Conservation (phyloP, 352 stramenopile genomes). For the Bremia lactucae region DNA sequence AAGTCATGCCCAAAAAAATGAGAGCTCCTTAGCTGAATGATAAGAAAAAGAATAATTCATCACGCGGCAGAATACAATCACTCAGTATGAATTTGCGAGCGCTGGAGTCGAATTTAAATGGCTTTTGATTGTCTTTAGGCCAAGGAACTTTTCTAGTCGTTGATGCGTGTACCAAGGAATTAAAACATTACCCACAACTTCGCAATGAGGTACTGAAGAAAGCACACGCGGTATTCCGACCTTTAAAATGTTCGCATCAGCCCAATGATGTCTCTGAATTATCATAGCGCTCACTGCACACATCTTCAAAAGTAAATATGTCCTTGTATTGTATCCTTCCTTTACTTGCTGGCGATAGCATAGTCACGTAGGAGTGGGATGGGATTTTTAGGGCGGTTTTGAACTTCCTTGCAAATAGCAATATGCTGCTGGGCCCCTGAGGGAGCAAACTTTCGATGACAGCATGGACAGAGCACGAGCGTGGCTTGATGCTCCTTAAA, state of each 20-base stretch:
- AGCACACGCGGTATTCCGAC: slow-evolving; percentile 79
- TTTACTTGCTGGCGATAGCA: slow-evolving; percentile 42
- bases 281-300: too few relatives aligned
- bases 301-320: slow-evolving; percentile 9
- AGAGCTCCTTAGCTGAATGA: slow-evolving; percentile 89
- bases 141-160: slow-evolving; percentile 85
- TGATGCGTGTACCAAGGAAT: slow-evolving; percentile 89
- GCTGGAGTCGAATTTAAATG: slow-evolving; percentile 90
- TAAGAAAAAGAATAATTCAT: slow-evolving; percentile 92
- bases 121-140: slow-evolving; percentile 95
- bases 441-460: slow-evolving; percentile 67
- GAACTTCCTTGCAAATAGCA: slow-evolving; percentile 72
- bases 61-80: slow-evolving; percentile 89
- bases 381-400: slow-evolving; percentile 69
- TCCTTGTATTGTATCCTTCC: slow-evolving; percentile 4
- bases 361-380: slow-evolving; percentile 58
- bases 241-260: slow-evolving; percentile 43
- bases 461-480: slow-evolving; percentile 73
- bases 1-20: slow-evolving; percentile 87
- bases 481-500: slow-evolving; percentile 73
- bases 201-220: slow-evolving; percentile 91
- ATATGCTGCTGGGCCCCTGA: slow-evolving; percentile 79
- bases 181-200: slow-evolving; percentile 90
- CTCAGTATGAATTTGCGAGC: slow-evolving; percentile 76
- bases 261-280: slow-evolving; percentile 12